These are phyloP conservation scores for Hirsutella minnesotensis DNA, from an alignment of 2,329 filamentous ascomycete species.

Conservation along the genomic window DNA sequence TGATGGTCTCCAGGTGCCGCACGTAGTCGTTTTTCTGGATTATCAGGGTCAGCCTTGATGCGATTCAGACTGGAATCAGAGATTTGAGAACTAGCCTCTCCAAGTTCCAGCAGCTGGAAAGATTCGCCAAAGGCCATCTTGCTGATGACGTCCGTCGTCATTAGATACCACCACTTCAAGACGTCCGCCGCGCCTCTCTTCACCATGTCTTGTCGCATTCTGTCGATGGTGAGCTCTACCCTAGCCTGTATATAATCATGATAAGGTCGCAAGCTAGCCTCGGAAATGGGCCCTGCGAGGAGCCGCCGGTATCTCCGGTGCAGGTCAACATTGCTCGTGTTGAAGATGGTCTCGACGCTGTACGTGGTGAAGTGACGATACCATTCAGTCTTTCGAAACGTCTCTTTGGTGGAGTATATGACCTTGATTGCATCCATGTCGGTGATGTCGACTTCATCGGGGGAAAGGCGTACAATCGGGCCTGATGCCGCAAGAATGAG, in stretches of 20 bases:
- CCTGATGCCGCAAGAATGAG: slow-evolving; percentile 4
- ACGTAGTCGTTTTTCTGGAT: slow-evolving; percentile 23
- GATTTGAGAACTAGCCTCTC: not conserved
- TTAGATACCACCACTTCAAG: slow-evolving; percentile 38
- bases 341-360: slow-evolving; percentile 21
- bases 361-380: slow-evolving; percentile 10
- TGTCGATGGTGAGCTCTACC: not conserved
- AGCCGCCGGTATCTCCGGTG: slow-evolving; percentile 28
- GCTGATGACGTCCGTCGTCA: slow-evolving; percentile 39
- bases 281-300: slow-evolving; percentile 26
- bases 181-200: slow-evolving; percentile 25
- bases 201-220: slow-evolving; percentile 21
- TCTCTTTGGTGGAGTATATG: slow-evolving; percentile 20
- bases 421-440: slow-evolving; percentile 9
- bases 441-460: slow-evolving; percentile 11
- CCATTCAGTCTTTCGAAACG: slow-evolving; percentile 12
- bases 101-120: slow-evolving; percentile 16
- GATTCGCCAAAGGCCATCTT: slow-evolving; percentile 40
- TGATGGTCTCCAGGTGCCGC: slow-evolving; percentile 21
- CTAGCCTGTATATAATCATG: not conserved
- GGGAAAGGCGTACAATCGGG: slow-evolving; percentile 12
- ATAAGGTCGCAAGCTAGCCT: slow-evolving; percentile 14
- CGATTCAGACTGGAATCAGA: not conserved
- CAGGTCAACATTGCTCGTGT: slow-evolving; percentile 22
- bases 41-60: slow-evolving; percentile 12